These are phyloP conservation scores for Geotrichum macrosporum DNA, from an alignment of 1,139 yeast species.

Conservation along the genomic window DNA sequence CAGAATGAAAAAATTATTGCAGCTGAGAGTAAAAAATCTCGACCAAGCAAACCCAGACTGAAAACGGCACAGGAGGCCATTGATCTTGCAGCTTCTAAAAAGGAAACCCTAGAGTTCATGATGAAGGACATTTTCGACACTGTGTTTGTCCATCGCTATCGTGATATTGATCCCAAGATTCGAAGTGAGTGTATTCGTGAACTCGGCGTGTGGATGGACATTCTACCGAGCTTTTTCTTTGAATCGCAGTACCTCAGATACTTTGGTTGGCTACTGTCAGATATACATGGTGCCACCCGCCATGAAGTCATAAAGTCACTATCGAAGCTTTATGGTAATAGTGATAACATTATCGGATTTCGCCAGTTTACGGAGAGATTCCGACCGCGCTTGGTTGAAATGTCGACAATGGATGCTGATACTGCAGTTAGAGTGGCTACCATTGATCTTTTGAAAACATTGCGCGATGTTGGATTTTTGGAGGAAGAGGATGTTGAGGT, in stretches of 20 bases:
- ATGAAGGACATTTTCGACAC: conserved; percentile 63
- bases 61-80: conserved; percentile 48
- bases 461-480: conserved; percentile 58
- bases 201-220: conserved; percentile 65
- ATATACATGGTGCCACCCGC: conserved; percentile 58
- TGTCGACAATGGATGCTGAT: conserved; percentile 53
- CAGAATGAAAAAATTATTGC: conserved; percentile 35
- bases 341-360: conserved; percentile 44
- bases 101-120: conserved; percentile 50
- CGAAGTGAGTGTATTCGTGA: conserved; percentile 63
- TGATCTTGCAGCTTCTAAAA: conserved; percentile 48
- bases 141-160: conserved; percentile 69
- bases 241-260: conserved; percentile 68
- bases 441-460: conserved; percentile 51
- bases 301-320: conserved; percentile 59
- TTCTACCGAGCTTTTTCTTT: conserved; percentile 65
- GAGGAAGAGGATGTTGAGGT: conserved; percentile 47
- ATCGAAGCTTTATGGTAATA: conserved; percentile 45
- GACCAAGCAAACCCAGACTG: conserved; percentile 40
- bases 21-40: conserved; percentile 36
- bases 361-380: conserved; percentile 71
- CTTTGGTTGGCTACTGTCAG: conserved; percentile 81
- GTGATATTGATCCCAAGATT: conserved; percentile 71
- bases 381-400: conserved; percentile 59
- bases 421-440: conserved; percentile 51